Evolutionary conservation across 2,329 filamentous ascomycete species (phyloP).

Genomic region (Colletotrichum sp.): DNA sequence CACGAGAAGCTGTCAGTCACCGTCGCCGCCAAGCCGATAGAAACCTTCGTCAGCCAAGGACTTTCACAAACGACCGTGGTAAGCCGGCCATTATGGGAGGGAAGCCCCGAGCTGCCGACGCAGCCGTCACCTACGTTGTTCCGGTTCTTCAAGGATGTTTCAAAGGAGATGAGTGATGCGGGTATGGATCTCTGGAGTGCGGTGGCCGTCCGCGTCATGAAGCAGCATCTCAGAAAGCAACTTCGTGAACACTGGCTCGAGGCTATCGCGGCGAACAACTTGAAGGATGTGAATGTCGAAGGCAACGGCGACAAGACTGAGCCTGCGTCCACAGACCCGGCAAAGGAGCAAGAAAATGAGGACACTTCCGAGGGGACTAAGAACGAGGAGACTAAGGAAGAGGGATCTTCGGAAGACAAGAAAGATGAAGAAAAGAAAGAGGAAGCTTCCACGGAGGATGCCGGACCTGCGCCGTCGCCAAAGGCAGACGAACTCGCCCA

Average conservation of each 20-base stretch:
- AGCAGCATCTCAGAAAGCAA: conserved; percentile 56
- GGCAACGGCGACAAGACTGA: conserved; percentile 11
- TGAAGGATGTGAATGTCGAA: conserved; percentile 1
- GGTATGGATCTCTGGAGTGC: conserved; percentile 86
- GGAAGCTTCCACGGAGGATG: neutral
- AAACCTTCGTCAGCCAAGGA: conserved; percentile 47
- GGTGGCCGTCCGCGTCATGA: conserved; percentile 67
- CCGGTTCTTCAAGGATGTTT: conserved; percentile 70
- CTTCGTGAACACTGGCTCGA: conserved; percentile 56
- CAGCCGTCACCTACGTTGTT: conserved; percentile 81
- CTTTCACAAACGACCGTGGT: conserved; percentile 55
- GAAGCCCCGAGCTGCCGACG: conserved; percentile 70
- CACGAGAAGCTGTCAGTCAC: conserved; percentile 65
- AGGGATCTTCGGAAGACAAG: conserved; percentile 14
- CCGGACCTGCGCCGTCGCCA: conserved; percentile 5
- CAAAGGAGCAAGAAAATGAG: conserved; percentile 5
- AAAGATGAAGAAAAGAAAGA: conserved; percentile 19
- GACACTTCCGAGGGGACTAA: conserved; percentile 14
- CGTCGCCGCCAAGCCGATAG: conserved; percentile 55
- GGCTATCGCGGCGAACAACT: conserved; percentile 37
- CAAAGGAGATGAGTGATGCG: conserved; percentile 68
- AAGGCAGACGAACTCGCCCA: conserved; percentile 22
- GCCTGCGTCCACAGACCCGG: conserved; percentile 18
- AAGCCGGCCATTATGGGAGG: conserved; percentile 80
- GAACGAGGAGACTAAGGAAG: neutral